phyloP scores from a whole-genome alignment of 2,329 filamentous ascomycete genomes.

The Chlorencoelia australis region DNA sequence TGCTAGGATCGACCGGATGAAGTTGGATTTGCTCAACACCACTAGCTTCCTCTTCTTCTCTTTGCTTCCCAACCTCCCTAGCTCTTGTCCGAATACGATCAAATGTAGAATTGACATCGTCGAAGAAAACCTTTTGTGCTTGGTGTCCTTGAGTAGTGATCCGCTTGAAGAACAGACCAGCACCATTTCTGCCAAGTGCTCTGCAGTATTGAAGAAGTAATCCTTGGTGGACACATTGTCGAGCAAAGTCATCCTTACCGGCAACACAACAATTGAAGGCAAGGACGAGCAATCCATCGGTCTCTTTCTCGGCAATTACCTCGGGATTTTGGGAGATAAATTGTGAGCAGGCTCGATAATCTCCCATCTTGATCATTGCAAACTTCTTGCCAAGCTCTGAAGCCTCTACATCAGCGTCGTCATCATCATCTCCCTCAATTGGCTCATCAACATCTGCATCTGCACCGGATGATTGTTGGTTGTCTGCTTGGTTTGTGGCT shows the following conservation, averaged over 20 bases:
- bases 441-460: conserved; percentile 47
- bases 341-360: conserved; percentile 63
- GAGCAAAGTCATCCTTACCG: conserved; percentile 63
- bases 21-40: conserved; percentile 95
- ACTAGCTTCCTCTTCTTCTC: conserved; percentile 43
- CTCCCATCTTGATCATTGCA: conserved; percentile 62
- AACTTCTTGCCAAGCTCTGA: conserved; percentile 74
- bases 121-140: conserved; percentile 80
- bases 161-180: conserved; percentile 89
- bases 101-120: conserved; percentile 88
- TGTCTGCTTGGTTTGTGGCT: conserved; percentile 30
- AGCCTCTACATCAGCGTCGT: conserved; percentile 66
- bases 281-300: conserved; percentile 80
- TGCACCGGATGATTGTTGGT: conserved; percentile 50
- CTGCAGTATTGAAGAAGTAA: conserved; percentile 91
- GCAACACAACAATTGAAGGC: conserved; percentile 84
- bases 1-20: conserved; percentile 88
- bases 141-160: conserved; percentile 85
- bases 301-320: conserved; percentile 75
- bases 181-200: conserved; percentile 77
- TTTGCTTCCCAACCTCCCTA: conserved; percentile 35
- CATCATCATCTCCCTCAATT: conserved; percentile 47
- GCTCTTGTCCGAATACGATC: conserved; percentile 65
- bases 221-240: conserved; percentile 87
- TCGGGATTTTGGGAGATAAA: conserved; percentile 73